Conservation (phyloP, 2,329 filamentous ascomycete genomes). For the Pseudogymnoascus sp. region DNA sequence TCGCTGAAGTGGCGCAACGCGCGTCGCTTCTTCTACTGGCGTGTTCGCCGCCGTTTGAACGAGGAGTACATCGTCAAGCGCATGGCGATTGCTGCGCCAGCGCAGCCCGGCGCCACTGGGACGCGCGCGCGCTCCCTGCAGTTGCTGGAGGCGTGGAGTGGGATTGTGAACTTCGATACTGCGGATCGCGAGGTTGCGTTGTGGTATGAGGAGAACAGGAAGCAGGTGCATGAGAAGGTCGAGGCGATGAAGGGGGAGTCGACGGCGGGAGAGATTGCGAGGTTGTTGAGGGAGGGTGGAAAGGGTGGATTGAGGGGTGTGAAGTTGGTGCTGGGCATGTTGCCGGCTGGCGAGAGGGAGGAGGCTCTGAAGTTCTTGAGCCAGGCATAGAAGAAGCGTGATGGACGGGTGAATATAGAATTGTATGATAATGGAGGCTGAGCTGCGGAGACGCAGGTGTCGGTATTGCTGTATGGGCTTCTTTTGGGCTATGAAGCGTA, state of each 20-base stretch:
- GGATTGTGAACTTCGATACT: slow-evolving; percentile 64
- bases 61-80: slow-evolving; percentile 96
- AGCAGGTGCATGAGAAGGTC: slow-evolving; percentile 73
- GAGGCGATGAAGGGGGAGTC: slow-evolving; percentile 74
- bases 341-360: slow-evolving; percentile 85
- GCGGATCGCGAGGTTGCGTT: slow-evolving; percentile 77
- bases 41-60: slow-evolving; percentile 88
- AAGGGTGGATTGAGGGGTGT: slow-evolving; percentile 75
- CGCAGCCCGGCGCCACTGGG: slow-evolving; percentile 39
- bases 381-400: slow-evolving; percentile 7
- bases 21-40: slow-evolving; percentile 99
- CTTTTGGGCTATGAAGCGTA: neutral
- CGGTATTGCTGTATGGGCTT: neutral
- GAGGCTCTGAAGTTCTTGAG: slow-evolving; percentile 28
- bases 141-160: slow-evolving; percentile 76
- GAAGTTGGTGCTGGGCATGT: slow-evolving; percentile 72
- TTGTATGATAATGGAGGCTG: slow-evolving; percentile 1
- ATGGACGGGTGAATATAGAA: neutral
- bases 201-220: slow-evolving; percentile 95
- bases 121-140: slow-evolving; percentile 60
- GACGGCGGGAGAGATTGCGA: slow-evolving; percentile 61
- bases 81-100: slow-evolving; percentile 48
- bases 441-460: neutral
- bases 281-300: slow-evolving; percentile 56
- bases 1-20: slow-evolving; percentile 79